Base-by-base conservation (phyloP, 805 yeast genomes). In the Yamadazyma olivae region DNA sequence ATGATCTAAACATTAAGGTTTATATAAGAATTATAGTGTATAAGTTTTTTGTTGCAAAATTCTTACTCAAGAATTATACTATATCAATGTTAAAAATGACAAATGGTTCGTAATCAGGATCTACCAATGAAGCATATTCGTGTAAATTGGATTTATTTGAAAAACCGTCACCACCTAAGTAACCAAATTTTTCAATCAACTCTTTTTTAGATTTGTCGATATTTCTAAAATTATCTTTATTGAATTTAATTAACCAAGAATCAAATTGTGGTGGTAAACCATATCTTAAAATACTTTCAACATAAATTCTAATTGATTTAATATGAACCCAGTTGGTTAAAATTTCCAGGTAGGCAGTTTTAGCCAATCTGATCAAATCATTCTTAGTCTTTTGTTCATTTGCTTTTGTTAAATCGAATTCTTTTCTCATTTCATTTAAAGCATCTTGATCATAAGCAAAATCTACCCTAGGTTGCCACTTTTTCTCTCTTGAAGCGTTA, bases 51-150 rank as follows among this genome's bases (percentile, higher is more conserved):
- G 17, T 25, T 25, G 14, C 13, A 25, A n/a, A n/a, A n/a, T 7
- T 7, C 27, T n/a, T 25, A 23, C 9, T 16, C 16, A 15, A 30
- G 7, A 13, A 17, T 29, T 51, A 65, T 32, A 59, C 57, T 31
- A 67, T 49, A 29, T 59, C 66, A 30, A 64, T 50, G 25, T 74
- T 75, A 59, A 87, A 91, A 48, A 93, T 63, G 35, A 91, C 99
- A 65, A 93, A 93, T 35, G 98, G 98, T 64, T 91, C 96, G 59
- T 91, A 91, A 40, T 91, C 97, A 19, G 91, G 79, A 61, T 93
- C 99, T 33, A 89, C 96, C 51, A 93, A 67, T 2, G 95, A 79
- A 8, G 96, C 91, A 59, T 86, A 93, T 59, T 91, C 98, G 48
- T 81, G 77, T 51, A 91, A 71, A 30, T 77, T 79, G 55, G 82